These are phyloP conservation scores for Termitomyces sp. DNA, from an alignment of 768 basidiomycete genomes.

Conservation along the genomic window DNA sequence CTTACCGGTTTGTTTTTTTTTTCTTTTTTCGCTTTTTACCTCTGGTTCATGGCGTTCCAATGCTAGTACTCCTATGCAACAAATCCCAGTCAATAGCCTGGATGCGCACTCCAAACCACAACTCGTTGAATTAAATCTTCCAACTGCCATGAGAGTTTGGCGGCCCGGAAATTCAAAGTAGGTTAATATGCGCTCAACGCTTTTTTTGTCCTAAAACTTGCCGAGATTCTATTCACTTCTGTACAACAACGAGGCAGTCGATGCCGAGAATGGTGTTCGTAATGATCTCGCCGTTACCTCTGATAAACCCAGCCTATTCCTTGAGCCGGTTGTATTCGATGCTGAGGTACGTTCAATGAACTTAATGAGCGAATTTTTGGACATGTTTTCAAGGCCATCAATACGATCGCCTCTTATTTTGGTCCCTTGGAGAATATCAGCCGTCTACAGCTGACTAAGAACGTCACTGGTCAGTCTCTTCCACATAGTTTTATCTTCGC, in stretches of 20 bases:
- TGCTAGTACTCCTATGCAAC: conserved; percentile 35
- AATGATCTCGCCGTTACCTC: conserved; percentile 10
- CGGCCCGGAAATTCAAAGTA: conserved; percentile 51
- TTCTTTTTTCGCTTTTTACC: background rate
- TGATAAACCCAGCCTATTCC: conserved; percentile 32
- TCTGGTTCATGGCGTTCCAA: background rate
- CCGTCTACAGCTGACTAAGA: conserved; percentile 19
- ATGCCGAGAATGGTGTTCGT: conserved; percentile 27
- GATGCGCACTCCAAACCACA: conserved; percentile 16
- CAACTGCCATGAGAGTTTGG: conserved; percentile 58
- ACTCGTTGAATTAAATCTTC: conserved; percentile 41
- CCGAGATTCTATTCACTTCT: conserved; percentile 35
- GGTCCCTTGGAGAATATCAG: conserved; percentile 59
- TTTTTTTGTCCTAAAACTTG: background rate
- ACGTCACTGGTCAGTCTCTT: conserved; percentile 14
- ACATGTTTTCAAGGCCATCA: conserved; percentile 38
- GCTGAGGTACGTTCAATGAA: conserved; percentile 38
- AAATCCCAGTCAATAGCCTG: conserved; percentile 18
- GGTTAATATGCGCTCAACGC: background rate
- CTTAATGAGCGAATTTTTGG: background rate
- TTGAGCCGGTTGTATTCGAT: conserved; percentile 57
- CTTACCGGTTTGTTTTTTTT: conserved; percentile 53
- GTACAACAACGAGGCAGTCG: conserved; percentile 54
- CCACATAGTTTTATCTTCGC: background rate
- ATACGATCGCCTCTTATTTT: conserved; percentile 50